Evolutionary conservation across 441 rosid genomes (phyloP).

Genomic region (Bruguiera hainesii): DNA sequence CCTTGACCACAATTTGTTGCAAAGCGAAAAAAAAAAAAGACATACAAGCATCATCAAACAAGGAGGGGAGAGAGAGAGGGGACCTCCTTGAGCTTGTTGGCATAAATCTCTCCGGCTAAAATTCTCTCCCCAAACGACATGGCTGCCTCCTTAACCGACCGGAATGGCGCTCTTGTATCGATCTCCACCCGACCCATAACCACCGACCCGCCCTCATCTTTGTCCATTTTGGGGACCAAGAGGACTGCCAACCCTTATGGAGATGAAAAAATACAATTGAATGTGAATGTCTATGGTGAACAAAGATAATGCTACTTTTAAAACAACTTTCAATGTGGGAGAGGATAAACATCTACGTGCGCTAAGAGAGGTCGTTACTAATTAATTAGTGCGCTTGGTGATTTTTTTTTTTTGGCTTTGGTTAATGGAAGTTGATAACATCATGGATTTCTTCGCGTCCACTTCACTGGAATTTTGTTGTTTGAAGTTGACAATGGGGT

Average conservation of each 20-base stretch:
- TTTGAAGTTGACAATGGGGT: slow-evolving; percentile 40
- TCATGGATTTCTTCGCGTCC: slow-evolving; percentile 52
- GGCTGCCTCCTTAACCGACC: slow-evolving; percentile 63
- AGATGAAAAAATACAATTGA: background rate
- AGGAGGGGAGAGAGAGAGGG: background rate
- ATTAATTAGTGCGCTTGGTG: background rate
- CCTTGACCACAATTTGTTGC: too few species aligned
- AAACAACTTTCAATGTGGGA: background rate
- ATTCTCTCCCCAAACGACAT: slow-evolving; percentile 53
- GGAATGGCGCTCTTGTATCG: slow-evolving; percentile 60
- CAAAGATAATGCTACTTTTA: background rate
- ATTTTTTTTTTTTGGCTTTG: too few species aligned
- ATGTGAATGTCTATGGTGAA: background rate
- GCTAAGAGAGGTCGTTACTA: slow-evolving; percentile 1
- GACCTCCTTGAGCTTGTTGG: slow-evolving; percentile 58
- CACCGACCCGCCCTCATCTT: slow-evolving; percentile 19
- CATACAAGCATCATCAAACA: background rate
- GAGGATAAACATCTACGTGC: background rate
- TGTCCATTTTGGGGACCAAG: slow-evolving; percentile 22
- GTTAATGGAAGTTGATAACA: slow-evolving; percentile 5
- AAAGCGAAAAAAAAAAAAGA: background rate
- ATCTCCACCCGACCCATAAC: slow-evolving; percentile 50
- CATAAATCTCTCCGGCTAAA: slow-evolving; percentile 53
- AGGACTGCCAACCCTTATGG: background rate
- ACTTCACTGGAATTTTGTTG: slow-evolving; percentile 51